Evolutionary conservation across 2,329 filamentous ascomycete species (phyloP).

Genomic region (Trichoderma sp.): DNA sequence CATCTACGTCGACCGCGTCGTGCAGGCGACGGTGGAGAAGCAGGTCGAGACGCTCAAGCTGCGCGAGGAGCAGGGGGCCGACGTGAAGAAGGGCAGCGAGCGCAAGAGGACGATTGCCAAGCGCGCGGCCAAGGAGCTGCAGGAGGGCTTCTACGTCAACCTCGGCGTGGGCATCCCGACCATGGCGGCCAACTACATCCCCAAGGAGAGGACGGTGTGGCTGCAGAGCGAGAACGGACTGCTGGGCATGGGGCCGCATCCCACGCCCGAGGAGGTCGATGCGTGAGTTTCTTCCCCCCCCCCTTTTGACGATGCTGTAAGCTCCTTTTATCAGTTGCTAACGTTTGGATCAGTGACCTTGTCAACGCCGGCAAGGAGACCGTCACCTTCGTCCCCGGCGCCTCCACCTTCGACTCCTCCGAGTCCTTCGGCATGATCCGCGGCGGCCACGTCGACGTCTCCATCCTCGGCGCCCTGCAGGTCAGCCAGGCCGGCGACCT

Average conservation of each 20-base stretch:
- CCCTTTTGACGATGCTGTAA: too few relatives aligned
- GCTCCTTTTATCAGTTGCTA: not conserved
- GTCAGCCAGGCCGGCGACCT: conserved; percentile 77
- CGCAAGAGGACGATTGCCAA: conserved; percentile 73
- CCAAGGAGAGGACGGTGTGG: conserved; percentile 71
- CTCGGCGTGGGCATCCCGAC: conserved; percentile 85
- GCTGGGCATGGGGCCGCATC: conserved; percentile 80
- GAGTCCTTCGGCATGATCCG: conserved; percentile 89
- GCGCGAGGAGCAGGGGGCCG: conserved; percentile 46
- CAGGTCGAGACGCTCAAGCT: conserved; percentile 70
- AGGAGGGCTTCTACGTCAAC: conserved; percentile 79
- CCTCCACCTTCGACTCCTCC: conserved; percentile 74
- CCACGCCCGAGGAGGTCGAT: conserved; percentile 70
- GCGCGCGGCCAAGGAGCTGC: conserved; percentile 77
- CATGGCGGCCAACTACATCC: conserved; percentile 76
- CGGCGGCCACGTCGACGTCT: conserved; percentile 80
- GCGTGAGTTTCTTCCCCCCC: conserved; percentile 43
- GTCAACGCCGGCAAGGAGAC: conserved; percentile 90
- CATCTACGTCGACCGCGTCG: conserved; percentile 80
- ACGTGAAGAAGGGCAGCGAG: conserved; percentile 45
- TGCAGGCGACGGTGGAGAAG: conserved; percentile 72
- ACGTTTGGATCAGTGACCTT: conserved; percentile 56
- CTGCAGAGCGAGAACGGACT: conserved; percentile 87
- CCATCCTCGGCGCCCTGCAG: conserved; percentile 79
- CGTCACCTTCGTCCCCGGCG: conserved; percentile 75